phyloP scores from a whole-genome alignment of 73 alveolate species.

The Paramecium biaurelia region DNA sequence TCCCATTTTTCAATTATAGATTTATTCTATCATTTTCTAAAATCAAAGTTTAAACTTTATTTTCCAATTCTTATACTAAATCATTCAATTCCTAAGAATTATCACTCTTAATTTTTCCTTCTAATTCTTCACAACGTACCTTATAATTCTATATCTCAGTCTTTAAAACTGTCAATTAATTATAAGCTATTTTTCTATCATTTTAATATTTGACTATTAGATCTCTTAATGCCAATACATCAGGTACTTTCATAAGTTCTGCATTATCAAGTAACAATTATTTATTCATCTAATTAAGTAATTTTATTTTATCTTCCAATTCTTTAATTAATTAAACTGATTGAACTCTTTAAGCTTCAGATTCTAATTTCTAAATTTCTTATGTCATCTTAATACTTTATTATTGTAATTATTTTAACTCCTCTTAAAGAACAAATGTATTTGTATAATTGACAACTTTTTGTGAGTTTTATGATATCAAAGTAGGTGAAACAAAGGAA shows the following conservation, averaged over 20 bases:
- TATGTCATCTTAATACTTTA: background rate
- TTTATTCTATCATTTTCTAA: background rate
- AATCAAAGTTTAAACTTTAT: background rate
- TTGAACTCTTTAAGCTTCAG: background rate
- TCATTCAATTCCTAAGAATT: background rate
- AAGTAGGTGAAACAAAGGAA: background rate
- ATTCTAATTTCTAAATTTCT: background rate
- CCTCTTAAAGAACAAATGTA: background rate
- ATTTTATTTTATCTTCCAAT: background rate
- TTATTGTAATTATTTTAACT: background rate
- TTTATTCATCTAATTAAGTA: background rate
- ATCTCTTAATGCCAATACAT: background rate
- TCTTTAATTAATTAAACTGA: background rate
- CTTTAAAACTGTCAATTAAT: background rate
- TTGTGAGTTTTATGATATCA: background rate
- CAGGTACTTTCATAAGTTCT: background rate
- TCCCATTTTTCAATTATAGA: background rate
- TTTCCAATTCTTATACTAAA: background rate
- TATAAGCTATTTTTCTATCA: background rate
- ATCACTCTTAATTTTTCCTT: background rate
- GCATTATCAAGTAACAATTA: background rate
- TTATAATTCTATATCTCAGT: background rate
- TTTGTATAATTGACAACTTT: background rate
- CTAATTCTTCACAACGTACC: background rate
- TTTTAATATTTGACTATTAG: background rate